Evolutionary conservation across 1,284 basidiomycete species (phyloP).

Genomic region (Boletus mariae): DNA sequence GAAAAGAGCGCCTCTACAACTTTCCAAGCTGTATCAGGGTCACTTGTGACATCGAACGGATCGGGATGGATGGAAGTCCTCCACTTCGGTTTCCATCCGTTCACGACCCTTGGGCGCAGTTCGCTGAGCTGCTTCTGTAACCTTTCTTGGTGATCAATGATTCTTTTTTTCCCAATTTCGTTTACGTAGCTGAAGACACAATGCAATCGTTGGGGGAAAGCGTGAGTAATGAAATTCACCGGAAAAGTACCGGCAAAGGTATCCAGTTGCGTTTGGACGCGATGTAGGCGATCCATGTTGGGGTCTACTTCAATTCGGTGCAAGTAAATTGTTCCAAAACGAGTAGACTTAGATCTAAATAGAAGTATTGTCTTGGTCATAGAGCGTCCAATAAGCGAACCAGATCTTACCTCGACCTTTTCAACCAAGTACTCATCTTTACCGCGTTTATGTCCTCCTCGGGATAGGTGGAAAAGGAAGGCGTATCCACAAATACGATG

Average conservation of each 20-base stretch:
- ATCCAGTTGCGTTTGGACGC: slow-evolving; percentile 14
- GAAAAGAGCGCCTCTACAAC: slow-evolving; percentile 13
- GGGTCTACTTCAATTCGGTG: slow-evolving; percentile 9
- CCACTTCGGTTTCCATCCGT: neutral
- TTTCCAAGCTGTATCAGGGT: slow-evolving; percentile 13
- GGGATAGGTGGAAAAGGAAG: slow-evolving; percentile 13
- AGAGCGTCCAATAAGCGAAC: neutral
- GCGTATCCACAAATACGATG: slow-evolving; percentile 25
- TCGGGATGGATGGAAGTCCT: neutral
- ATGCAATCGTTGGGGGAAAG: slow-evolving; percentile 3
- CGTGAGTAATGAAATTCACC: neutral
- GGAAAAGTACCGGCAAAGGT: slow-evolving; percentile 11
- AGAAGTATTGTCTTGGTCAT: no score
- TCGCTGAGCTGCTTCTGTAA: slow-evolving; percentile 2
- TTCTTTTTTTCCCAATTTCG: accelerated
- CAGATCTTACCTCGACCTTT: slow-evolving; percentile 5
- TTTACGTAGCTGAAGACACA: slow-evolving; percentile 12
- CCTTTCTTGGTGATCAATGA: accelerated
- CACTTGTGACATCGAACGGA: neutral
- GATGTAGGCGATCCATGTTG: accelerated
- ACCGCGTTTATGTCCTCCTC: neutral
- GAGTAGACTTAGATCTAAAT: slow-evolving; percentile 6
- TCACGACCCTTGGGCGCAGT: neutral
- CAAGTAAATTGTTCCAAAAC: slow-evolving; percentile 18
- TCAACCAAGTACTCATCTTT: slow-evolving; percentile 9